phyloP scores from a whole-genome alignment of 768 basidiomycete species.

The Lactarius sanguifluus region DNA sequence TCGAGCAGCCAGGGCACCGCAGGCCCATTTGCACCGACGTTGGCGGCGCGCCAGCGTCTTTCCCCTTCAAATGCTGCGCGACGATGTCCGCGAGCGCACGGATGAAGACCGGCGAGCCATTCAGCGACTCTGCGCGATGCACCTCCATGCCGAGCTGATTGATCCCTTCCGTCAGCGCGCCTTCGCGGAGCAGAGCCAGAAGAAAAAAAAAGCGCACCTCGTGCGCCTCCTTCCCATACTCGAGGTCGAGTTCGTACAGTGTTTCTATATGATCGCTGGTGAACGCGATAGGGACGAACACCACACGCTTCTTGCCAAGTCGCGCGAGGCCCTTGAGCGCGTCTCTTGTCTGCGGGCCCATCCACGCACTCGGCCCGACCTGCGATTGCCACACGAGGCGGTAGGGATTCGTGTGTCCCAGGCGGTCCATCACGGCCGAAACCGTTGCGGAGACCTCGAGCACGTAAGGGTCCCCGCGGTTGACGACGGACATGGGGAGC shows the following conservation, averaged over 20 bases:
- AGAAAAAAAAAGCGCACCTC: conserved; percentile 55
- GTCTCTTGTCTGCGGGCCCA: conserved; percentile 94
- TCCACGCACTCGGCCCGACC: conserved; percentile 97
- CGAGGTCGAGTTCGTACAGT: conserved; percentile 92
- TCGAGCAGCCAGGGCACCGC: conserved; percentile 93
- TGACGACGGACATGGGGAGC: conserved; percentile 95
- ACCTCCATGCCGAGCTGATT: conserved; percentile 86
- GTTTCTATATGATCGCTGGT: conserved; percentile 99
- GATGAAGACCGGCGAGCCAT: conserved; percentile 95
- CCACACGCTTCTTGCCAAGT: conserved; percentile 69
- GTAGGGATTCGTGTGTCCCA: conserved; percentile 80
- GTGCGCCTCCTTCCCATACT: conserved; percentile 87
- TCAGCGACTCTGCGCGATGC: conserved; percentile 85
- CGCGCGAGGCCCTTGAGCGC: conserved; percentile 85
- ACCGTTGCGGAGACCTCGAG: conserved; percentile 95
- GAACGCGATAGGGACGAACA: conserved; percentile 95
- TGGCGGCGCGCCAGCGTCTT: conserved; percentile 56
- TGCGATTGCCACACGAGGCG: conserved; percentile 97
- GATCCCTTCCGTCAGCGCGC: conserved; percentile 8
- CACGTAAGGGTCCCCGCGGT: conserved; percentile 97
- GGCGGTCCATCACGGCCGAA: conserved; percentile 86
- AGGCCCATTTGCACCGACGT: conserved; percentile 79
- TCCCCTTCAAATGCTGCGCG: conserved; percentile 70
- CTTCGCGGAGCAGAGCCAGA: background rate
- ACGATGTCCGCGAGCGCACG: conserved; percentile 92